phyloP scores from a whole-genome alignment of 192 early-diverging fungal genomes.

The Diversispora epigaea region DNA sequence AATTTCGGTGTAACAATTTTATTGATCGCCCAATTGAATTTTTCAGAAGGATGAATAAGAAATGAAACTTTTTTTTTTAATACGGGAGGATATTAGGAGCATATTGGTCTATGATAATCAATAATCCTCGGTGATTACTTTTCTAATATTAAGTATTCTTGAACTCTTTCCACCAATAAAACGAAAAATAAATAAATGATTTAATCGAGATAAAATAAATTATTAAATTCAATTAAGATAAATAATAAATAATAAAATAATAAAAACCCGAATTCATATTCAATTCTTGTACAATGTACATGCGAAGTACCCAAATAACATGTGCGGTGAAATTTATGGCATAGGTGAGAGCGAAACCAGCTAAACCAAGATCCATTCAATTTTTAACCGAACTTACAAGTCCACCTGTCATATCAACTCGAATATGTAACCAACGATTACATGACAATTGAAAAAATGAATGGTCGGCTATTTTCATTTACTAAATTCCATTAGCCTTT shows the following conservation, averaged over 20 bases:
- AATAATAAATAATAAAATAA: background rate
- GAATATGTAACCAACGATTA: conserved; percentile 85
- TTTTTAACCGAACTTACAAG: conserved; percentile 66
- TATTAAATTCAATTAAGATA: background rate
- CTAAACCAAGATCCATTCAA: conserved; percentile 79
- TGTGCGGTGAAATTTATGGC: conserved; percentile 80
- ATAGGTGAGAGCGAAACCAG: conserved; percentile 84
- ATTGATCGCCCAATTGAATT: no score
- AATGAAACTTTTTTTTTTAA: conserved; percentile 71
- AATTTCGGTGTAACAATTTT: no score
- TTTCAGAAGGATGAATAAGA: conserved; percentile 53
- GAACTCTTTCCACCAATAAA: conserved; percentile 78
- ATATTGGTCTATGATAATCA: conserved; percentile 55
- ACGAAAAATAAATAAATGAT: background rate
- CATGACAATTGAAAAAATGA: conserved; percentile 82
- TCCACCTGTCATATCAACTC: conserved; percentile 78
- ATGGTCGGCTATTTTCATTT: conserved; percentile 83
- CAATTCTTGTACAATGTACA: conserved; percentile 82
- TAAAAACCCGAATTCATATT: conserved; percentile 62
- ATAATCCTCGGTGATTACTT: conserved; percentile 71
- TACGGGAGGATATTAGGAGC: conserved; percentile 65
- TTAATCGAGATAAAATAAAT: background rate
- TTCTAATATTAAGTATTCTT: conserved; percentile 79
- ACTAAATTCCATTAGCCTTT: conserved; percentile 62
- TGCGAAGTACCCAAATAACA: conserved; percentile 81